Base-by-base conservation (phyloP, 441 rosid genomes). In the Heliophila coronopifolia region DNA sequence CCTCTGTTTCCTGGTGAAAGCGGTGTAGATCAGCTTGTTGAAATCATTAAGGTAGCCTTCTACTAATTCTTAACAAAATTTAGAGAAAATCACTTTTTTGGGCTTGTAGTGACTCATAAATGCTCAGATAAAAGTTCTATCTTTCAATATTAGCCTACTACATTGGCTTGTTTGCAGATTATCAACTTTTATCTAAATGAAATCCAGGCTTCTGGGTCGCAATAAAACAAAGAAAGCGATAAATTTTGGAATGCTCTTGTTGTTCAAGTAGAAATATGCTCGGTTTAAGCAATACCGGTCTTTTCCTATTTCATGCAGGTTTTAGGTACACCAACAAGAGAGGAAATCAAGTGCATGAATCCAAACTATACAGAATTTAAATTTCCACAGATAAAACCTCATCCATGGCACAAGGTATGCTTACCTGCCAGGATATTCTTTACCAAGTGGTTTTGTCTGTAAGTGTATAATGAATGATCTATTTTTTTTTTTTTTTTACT, bases 341-440 rank as follows among this genome's bases (percentile, higher is more conserved):
- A 93, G 73, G 99, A 93, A 83, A 93, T 93, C 59, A 93, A 93
- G 74, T 93, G 99, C 81, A 93, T 93, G 99, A 93, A 93, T 69
- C 97, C 99, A 15, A 89, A 89, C 75, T 89, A 93, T 59, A 93
- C 96, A 0, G 97, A 89, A 61, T 93, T 93, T 67, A 93, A 86
- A 70, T 93, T 93, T 47, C 96, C 99, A 20, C 99, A 93, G 71
- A 89, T 86, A 73, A 93, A 93, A 61, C 96, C 97, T 46, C 99
- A 93, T 74, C 97, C 99, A 53, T 93, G 99, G 99, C 97, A 93
- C 77, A 93, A 93, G 89, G 99, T 86, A 68, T 26, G 5, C 38
- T 49, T 14, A 42, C 51, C 27, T 32, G 20, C 41, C 9, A 17
- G 43, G 37, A 12, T 23, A 11, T 30, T 44, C 30, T 36, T 54